Percentiles rank a stretch among this genome's conserved stretches.
phyloP scores from a whole-genome alignment of 805 yeast genomes.

The Candida boidinii region DNA sequence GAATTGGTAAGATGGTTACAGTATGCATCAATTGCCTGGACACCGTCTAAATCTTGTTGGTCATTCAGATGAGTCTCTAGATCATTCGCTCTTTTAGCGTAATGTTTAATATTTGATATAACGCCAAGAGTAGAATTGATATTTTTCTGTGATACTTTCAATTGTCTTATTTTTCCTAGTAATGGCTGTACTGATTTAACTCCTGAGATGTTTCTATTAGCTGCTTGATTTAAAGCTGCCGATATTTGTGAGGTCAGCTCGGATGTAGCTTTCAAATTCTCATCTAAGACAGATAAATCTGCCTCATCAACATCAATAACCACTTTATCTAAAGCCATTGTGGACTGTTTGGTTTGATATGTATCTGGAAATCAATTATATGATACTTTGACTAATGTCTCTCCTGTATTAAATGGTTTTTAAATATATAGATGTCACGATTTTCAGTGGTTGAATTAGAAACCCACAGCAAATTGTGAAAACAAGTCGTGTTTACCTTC shows the following conservation, averaged over 20 bases:
- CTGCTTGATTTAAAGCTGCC: slow-evolving; percentile 44
- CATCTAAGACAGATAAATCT: slow-evolving; percentile 75
- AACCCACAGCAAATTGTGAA: too few species aligned
- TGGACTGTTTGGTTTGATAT: too few species aligned
- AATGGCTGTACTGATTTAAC: slow-evolving; percentile 65
- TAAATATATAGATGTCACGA: too few species aligned
- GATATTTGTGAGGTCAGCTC: slow-evolving; percentile 47
- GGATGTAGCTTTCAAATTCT: slow-evolving; percentile 53
- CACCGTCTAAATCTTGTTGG: slow-evolving; percentile 25
- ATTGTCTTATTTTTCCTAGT: slow-evolving; percentile 47
- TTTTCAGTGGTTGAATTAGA: too few species aligned
- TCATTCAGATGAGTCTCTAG: slow-evolving; percentile 25
- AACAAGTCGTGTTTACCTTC: too few species aligned
- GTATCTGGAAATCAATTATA: too few species aligned
- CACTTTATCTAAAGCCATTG: slow-evolving; percentile 2
- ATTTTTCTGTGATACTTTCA: slow-evolving; percentile 47
- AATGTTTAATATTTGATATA: slow-evolving; percentile 37
- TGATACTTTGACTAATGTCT: too few species aligned
- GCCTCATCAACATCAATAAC: slow-evolving; percentile 63
- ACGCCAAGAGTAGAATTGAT: slow-evolving; percentile 45
- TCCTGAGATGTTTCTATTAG: slow-evolving; percentile 45
- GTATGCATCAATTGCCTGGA: slow-evolving; percentile 19
- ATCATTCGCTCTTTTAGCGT: slow-evolving; percentile 35
- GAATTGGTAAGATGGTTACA: slow-evolving; percentile 27
- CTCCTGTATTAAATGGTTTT: too few species aligned